Conservation (phyloP, 768 basidiomycete species). For the Suillus ampliporus region DNA sequence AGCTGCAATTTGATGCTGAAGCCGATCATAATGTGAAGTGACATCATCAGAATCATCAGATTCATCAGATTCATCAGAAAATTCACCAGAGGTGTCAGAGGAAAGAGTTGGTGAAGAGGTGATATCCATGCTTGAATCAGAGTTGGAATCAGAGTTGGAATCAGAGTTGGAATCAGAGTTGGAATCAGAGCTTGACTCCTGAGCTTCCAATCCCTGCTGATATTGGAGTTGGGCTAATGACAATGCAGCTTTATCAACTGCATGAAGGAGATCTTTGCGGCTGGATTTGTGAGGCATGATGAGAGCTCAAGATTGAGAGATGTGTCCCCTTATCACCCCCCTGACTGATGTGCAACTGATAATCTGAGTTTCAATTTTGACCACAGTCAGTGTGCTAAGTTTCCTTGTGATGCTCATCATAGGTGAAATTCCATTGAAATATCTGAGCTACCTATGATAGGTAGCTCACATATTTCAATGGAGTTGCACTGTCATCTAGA, state of each 20-base stretch:
- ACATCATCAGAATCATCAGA: not conserved
- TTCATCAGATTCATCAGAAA: slow-evolving; percentile 7
- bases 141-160: not conserved
- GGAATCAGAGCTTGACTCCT: not conserved
- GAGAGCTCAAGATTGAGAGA: not conserved
- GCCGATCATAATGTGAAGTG: not conserved
- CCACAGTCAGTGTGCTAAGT: too few species aligned
- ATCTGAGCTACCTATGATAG: too few species aligned
- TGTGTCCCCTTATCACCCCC: not conserved
- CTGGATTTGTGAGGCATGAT: not conserved
- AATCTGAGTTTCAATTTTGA: too few species aligned
- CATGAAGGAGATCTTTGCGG: not conserved
- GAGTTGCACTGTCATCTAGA: too few species aligned
- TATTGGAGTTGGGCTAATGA: not conserved
- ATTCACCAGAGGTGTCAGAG: not conserved
- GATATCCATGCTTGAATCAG: not conserved
- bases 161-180: not conserved
- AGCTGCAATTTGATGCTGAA: not conserved
- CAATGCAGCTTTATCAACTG: slow-evolving; percentile 3
- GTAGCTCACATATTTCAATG: too few species aligned
- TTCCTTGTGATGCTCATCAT: too few species aligned
- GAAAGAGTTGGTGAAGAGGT: not conserved
- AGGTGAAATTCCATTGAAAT: too few species aligned
- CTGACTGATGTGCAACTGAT: too few species aligned
- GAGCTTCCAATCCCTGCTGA: not conserved